Evolutionary conservation across 2,329 filamentous ascomycete species (phyloP).

Genomic region (Oidium heveae): DNA sequence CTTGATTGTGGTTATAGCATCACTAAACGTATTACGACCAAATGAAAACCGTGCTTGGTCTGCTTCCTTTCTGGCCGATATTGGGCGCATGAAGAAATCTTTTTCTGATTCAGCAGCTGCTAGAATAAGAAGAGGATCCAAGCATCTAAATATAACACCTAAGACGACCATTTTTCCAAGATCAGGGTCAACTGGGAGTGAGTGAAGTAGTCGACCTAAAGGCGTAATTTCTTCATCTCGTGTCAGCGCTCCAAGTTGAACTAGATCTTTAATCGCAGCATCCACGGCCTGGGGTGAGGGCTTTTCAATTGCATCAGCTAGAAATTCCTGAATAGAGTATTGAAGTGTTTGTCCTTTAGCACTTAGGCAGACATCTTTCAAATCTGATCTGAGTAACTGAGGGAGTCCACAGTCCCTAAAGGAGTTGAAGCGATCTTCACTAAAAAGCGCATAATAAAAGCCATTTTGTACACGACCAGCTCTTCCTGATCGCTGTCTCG

Average conservation of each 20-base stretch:
- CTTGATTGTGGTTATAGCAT: neutral
- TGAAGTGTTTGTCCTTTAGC: conserved; percentile 78
- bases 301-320: conserved; percentile 64
- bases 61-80: conserved; percentile 45
- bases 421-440: conserved; percentile 71
- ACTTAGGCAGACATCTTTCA: conserved; percentile 78
- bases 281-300: conserved; percentile 62
- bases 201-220: conserved; percentile 64
- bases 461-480: conserved; percentile 79
- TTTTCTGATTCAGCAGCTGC: conserved; percentile 67
- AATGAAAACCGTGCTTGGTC: neutral
- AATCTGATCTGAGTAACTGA: conserved; percentile 68
- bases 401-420: conserved; percentile 55
- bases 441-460: conserved; percentile 76
- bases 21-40: neutral
- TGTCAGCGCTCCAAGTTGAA: conserved; percentile 69
- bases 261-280: conserved; percentile 50
- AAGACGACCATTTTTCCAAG: conserved; percentile 87
- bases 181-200: conserved; percentile 72
- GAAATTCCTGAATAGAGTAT: conserved; percentile 45
- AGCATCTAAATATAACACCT: conserved; percentile 71
- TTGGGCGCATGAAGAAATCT: conserved; percentile 58
- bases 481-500: conserved; percentile 76
- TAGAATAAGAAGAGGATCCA: conserved; percentile 68
- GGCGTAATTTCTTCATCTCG: conserved; percentile 56